These are phyloP conservation scores for Aspergillus panamensis DNA, from an alignment of 495 filamentous ascomycete genomes.

Conservation along the genomic window DNA sequence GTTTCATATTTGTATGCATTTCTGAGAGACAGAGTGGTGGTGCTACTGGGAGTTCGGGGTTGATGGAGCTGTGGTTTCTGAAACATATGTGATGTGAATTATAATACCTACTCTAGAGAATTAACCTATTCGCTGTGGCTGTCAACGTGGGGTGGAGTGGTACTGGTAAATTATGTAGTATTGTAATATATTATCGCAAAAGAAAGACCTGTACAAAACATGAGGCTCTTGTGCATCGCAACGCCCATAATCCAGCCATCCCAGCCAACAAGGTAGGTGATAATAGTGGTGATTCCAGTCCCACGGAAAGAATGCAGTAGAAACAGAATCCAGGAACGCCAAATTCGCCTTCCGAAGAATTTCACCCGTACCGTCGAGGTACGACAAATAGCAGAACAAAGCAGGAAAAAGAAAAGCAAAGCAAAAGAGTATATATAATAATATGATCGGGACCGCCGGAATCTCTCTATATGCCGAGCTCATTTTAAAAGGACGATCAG, in stretches of 20 bases:
- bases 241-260: constrained; percentile 20
- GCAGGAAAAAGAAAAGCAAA: neutral
- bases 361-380: constrained; percentile 2
- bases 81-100: too few species aligned
- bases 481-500: constrained; percentile 77
- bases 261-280: constrained; percentile 12
- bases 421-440: neutral
- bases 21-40: too few species aligned
- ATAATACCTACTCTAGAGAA: too few species aligned
- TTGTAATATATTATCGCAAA: constrained; percentile 7
- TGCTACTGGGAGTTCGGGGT: too few species aligned
- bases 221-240: neutral
- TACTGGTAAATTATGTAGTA: constrained; percentile 12
- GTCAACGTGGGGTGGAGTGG: neutral
- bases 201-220: neutral
- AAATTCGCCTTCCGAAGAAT: constrained; percentile 7
- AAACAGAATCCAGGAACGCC: constrained; percentile 9
- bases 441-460: neutral
- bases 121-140: too few species aligned
- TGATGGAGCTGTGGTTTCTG: too few species aligned
- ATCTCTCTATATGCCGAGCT: constrained; percentile 8
- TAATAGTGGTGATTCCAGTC: constrained; percentile 6
- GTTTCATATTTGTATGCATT: too few species aligned
- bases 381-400: constrained; percentile 7
- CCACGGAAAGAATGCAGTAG: neutral